A percentile compares a stretch with the other conserved stretches of the same genome.
These are phyloP conservation scores for Scedosporium minutisporum DNA, from an alignment of 2,329 filamentous ascomycete species.

Conservation along the genomic window DNA sequence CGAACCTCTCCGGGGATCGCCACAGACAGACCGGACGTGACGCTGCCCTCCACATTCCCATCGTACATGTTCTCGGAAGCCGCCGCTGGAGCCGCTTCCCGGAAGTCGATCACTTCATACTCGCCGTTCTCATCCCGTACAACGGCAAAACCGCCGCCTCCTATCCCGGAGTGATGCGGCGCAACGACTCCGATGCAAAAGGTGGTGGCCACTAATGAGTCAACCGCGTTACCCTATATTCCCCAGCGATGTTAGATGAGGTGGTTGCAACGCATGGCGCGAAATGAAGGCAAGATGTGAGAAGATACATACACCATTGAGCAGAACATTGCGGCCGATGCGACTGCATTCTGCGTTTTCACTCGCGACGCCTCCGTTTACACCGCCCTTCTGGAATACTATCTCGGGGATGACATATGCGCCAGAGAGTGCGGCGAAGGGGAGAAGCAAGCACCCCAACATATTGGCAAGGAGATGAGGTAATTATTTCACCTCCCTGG, in stretches of 20 bases:
- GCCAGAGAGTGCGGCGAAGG: not conserved
- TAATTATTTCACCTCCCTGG: not conserved
- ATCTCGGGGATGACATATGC: constrained; percentile 1
- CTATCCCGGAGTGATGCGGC: constrained; percentile 76
- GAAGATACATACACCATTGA: constrained; percentile 31
- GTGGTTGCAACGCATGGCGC: not conserved
- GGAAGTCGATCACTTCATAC: constrained; percentile 83
- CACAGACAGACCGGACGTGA: constrained; percentile 62
- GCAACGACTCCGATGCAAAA: constrained; percentile 67
- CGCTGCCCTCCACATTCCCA: constrained; percentile 55
- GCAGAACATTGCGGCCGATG: constrained; percentile 56
- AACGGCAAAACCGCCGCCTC: constrained; percentile 84
- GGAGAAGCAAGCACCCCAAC: not conserved
- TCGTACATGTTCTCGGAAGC: constrained; percentile 79
- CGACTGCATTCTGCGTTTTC: constrained; percentile 60
- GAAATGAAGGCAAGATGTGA: not conserved
- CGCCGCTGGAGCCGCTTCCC: constrained; percentile 76
- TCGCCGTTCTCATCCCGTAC: constrained; percentile 62
- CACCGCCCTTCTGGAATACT: not conserved
- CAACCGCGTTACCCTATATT: constrained; percentile 60
- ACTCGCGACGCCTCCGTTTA: constrained; percentile 56
- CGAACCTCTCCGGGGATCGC: constrained; percentile 67
- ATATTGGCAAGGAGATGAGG: too few species aligned
- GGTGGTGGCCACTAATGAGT: constrained; percentile 64
- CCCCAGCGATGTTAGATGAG: not conserved